Percentiles rank a stretch among this genome's conserved stretches.
These are phyloP conservation scores for Scopulariopsis brevicaulis DNA, from an alignment of 2,329 filamentous ascomycete species.

Conservation along the genomic window DNA sequence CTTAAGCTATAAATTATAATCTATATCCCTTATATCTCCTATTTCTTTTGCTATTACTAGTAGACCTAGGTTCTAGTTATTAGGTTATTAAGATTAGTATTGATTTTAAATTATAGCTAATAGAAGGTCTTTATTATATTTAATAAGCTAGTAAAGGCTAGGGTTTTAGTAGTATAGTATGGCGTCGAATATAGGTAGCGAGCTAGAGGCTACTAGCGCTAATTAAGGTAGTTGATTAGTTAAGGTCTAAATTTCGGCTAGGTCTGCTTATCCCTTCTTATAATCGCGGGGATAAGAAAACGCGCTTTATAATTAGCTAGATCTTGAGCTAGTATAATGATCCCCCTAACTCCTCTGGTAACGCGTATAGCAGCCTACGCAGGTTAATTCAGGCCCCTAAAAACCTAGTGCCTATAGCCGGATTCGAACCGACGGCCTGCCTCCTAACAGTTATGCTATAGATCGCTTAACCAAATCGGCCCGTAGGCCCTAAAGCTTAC, in stretches of 20 bases:
- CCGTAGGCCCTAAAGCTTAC: too few relatives aligned
- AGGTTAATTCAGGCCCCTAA: too few relatives aligned
- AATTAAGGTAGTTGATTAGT: neutral
- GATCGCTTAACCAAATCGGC: too few relatives aligned
- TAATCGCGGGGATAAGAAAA: too few relatives aligned
- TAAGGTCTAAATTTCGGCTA: neutral
- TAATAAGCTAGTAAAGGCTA: neutral
- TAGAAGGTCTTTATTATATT: constrained; percentile 1
- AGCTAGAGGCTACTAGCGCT: neutral
- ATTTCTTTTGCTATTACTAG: neutral
- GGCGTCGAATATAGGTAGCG: neutral
- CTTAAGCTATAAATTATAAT: too few relatives aligned
- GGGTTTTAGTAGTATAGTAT: neutral
- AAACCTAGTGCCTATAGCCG: too few relatives aligned
- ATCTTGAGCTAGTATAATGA: too few relatives aligned
- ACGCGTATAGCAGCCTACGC: too few relatives aligned
- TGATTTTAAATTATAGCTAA: neutral
- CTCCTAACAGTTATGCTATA: too few relatives aligned
- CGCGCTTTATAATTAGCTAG: too few relatives aligned
- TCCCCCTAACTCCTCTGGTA: neutral
- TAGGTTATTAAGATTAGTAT: neutral
- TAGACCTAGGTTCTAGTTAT: neutral
- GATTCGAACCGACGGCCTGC: too few relatives aligned
- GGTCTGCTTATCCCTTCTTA: too few relatives aligned
- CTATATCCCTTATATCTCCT: neutral